Conservation (phyloP, 164 flowering plant species). For the Sextonia rubra region DNA sequence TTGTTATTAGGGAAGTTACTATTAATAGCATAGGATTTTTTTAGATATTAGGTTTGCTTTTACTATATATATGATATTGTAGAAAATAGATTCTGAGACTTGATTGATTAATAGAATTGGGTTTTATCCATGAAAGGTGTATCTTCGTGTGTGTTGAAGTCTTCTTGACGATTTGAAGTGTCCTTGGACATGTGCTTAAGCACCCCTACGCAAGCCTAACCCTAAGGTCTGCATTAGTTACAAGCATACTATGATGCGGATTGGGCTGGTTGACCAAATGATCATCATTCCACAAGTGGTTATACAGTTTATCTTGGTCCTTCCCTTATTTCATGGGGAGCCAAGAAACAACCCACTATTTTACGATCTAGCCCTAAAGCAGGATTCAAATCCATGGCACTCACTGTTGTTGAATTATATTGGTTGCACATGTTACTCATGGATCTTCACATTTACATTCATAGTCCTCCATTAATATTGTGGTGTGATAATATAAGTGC, state of each 20-base stretch:
- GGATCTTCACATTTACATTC: background rate
- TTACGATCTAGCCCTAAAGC: background rate
- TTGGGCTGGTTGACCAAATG: background rate
- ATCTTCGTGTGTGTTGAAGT: no score
- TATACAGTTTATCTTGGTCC: background rate
- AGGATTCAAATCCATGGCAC: background rate
- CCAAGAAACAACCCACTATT: background rate
- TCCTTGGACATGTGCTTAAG: no score
- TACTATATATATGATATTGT: no score
- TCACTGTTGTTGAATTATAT: background rate
- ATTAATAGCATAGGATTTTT: no score
- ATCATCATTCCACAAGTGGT: background rate
- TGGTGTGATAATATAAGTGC: background rate
- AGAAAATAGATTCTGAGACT: no score
- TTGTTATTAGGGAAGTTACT: no score
- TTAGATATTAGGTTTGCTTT: no score
- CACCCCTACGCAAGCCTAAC: no score
- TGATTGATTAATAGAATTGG: no score
- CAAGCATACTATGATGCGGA: background rate
- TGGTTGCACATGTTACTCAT: background rate
- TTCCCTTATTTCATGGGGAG: background rate
- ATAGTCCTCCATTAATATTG: background rate
- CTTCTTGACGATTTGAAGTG: no score
- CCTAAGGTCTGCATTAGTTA: no score
- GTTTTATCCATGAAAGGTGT: no score